These are phyloP conservation scores for Fomitopsis pinicola DNA, from an alignment of 1,284 basidiomycete genomes.

Conservation along the genomic window DNA sequence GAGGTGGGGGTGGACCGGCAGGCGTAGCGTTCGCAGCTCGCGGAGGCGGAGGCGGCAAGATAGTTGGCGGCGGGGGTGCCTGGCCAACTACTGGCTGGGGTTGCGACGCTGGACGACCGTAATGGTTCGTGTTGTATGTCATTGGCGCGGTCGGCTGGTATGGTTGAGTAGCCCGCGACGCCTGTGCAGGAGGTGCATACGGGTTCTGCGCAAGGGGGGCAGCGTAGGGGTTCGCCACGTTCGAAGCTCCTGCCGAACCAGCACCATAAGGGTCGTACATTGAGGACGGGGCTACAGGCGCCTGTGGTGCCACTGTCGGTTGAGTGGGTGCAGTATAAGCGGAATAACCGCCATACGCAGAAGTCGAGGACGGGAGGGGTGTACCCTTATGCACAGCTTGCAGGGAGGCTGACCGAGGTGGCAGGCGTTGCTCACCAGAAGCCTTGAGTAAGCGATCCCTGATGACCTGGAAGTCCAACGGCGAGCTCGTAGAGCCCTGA, in stretches of 20 bases:
- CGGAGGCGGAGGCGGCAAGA: constrained; percentile 18
- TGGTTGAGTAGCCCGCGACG: constrained; percentile 17
- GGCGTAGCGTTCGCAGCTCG: constrained; percentile 19
- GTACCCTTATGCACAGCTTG: constrained; percentile 18
- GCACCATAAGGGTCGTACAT: constrained; percentile 20
- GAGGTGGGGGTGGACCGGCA: constrained; percentile 31
- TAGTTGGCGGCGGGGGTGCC: constrained; percentile 16
- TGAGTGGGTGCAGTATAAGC: constrained; percentile 19
- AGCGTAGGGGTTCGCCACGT: constrained; percentile 4
- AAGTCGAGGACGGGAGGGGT: constrained; percentile 14
- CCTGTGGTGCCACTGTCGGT: constrained; percentile 13
- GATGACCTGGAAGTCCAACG: constrained; percentile 55
- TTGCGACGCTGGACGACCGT: constrained; percentile 20
- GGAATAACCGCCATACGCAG: constrained; percentile 18
- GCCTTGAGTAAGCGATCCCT: constrained; percentile 59
- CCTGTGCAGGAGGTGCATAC: constrained; percentile 27
- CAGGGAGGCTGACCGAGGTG: constrained; percentile 25
- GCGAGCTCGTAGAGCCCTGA: constrained; percentile 50
- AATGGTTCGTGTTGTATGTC: constrained; percentile 14
- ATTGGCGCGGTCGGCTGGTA: constrained; percentile 23
- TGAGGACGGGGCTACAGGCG: constrained; percentile 14
- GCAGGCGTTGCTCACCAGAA: constrained; percentile 32
- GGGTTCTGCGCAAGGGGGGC: constrained; percentile 13
- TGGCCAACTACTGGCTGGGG: constrained; percentile 15
- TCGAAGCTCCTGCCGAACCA: not conserved